Conservation (phyloP, 768 basidiomycete species). For the Astraeus odoratus region DNA sequence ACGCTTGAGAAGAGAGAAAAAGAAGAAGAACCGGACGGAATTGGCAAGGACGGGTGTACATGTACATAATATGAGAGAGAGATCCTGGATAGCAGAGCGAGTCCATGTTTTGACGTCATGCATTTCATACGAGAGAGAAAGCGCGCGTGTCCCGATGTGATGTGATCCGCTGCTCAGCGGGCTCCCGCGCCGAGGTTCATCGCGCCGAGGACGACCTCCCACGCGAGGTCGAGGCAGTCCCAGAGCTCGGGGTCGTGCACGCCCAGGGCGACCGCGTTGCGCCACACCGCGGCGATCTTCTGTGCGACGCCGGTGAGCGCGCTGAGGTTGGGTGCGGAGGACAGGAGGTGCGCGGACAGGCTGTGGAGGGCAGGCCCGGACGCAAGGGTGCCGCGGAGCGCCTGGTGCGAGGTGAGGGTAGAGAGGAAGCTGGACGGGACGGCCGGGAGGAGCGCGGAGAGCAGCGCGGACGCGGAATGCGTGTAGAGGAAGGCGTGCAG, state of each 20-base stretch:
- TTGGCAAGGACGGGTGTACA: too few relatives aligned
- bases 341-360: conserved; percentile 46
- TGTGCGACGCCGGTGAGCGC: conserved; percentile 43
- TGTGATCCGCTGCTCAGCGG: conserved; percentile 10
- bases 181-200: conserved; percentile 44
- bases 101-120: conserved; percentile 1
- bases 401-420: conserved; percentile 23
- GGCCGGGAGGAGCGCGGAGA: conserved; percentile 40
- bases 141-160: background rate
- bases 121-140: too few relatives aligned
- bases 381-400: conserved; percentile 35
- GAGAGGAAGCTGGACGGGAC: conserved; percentile 23
- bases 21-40: too few relatives aligned
- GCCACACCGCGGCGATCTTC: conserved; percentile 61
- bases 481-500: conserved; percentile 65
- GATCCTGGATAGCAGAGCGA: background rate
- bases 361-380: conserved; percentile 49
- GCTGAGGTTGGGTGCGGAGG: conserved; percentile 35
- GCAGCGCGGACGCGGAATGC: conserved; percentile 43
- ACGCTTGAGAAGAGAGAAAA: conserved; percentile 21
- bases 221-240: conserved; percentile 59
- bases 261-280: conserved; percentile 65
- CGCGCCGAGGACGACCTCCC: conserved; percentile 60
- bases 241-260: conserved; percentile 60
- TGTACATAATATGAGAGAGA: background rate